These are phyloP conservation scores for Lentinula aciculospora DNA, from an alignment of 768 basidiomycete genomes.

Conservation along the genomic window DNA sequence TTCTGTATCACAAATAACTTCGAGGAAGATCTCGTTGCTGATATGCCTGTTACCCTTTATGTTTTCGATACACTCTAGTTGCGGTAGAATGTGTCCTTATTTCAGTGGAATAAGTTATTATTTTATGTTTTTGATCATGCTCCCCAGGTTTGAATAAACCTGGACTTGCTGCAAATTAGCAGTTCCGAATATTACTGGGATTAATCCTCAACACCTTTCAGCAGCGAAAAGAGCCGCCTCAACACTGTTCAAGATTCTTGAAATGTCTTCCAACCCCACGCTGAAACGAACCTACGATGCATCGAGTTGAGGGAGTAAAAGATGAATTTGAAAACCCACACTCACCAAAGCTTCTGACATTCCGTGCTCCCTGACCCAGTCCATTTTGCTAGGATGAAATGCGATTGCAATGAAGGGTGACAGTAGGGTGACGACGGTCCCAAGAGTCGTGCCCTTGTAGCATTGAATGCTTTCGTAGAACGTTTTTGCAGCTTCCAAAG, in stretches of 20 bases:
- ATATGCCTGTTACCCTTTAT: not conserved
- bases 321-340: constrained; percentile 25
- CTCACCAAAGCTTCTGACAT: constrained; percentile 82
- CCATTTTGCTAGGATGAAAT: constrained; percentile 68
- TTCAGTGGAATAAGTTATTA: constrained; percentile 2
- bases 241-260: constrained; percentile 53
- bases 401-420: constrained; percentile 92
- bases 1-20: not conserved
- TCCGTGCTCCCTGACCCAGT: constrained; percentile 85
- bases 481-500: constrained; percentile 56
- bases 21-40: not conserved
- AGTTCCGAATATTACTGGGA: no score
- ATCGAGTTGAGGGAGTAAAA: not conserved
- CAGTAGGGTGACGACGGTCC: constrained; percentile 94
- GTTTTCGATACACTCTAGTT: not conserved
- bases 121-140: not conserved
- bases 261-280: constrained; percentile 81
- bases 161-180: no score
- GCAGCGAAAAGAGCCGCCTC: constrained; percentile 67
- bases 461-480: constrained; percentile 84
- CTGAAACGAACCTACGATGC: constrained; percentile 27
- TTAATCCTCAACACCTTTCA: constrained; percentile 37
- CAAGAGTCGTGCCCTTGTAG: constrained; percentile 86
- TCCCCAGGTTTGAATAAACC: not conserved
- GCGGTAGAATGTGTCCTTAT: constrained; percentile 3